A percentile compares a stretch with the other conserved stretches of the same genome.
These are phyloP conservation scores for Penicillium crystallinum DNA, from an alignment of 495 filamentous ascomycete species.

Conservation along the genomic window DNA sequence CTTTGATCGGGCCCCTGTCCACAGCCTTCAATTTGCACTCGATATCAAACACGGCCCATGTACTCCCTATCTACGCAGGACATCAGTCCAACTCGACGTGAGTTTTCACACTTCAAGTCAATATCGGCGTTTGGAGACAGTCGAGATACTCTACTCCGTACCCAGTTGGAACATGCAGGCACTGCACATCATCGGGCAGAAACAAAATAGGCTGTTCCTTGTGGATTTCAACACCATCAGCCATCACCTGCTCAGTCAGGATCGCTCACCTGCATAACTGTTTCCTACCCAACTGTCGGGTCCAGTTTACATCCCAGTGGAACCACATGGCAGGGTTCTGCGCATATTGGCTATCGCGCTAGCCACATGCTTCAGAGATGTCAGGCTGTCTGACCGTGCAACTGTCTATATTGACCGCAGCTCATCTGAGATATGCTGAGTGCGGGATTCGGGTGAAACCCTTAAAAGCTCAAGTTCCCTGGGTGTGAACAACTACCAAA, in stretches of 20 bases:
- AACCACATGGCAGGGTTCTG: slow-evolving; percentile 77
- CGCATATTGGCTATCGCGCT: slow-evolving; percentile 60
- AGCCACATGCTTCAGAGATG: background rate
- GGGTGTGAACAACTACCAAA: slow-evolving; percentile 66
- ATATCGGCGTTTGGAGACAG: slow-evolving; percentile 48
- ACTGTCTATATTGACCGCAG: background rate
- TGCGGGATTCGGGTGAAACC: background rate
- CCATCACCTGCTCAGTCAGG: slow-evolving; percentile 61
- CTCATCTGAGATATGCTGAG: background rate
- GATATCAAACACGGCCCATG: slow-evolving; percentile 66
- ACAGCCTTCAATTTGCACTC: slow-evolving; percentile 63
- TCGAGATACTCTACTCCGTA: slow-evolving; percentile 47
- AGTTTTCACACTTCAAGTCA: too few species aligned
- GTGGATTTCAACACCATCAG: slow-evolving; percentile 67
- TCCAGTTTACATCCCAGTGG: slow-evolving; percentile 70
- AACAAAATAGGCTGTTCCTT: slow-evolving; percentile 65
- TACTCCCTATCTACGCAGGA: slow-evolving; percentile 82
- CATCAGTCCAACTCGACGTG: too few species aligned
- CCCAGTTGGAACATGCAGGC: slow-evolving; percentile 68
- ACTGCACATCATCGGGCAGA: slow-evolving; percentile 66
- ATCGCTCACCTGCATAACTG: background rate
- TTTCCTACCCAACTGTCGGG: background rate
- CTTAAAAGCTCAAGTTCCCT: slow-evolving; percentile 12
- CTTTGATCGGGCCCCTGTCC: slow-evolving; percentile 66
- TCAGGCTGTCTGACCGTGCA: background rate